phyloP scores from a whole-genome alignment of 176 grass and related monocot genomes.

The Bothriochloa decipiens region DNA sequence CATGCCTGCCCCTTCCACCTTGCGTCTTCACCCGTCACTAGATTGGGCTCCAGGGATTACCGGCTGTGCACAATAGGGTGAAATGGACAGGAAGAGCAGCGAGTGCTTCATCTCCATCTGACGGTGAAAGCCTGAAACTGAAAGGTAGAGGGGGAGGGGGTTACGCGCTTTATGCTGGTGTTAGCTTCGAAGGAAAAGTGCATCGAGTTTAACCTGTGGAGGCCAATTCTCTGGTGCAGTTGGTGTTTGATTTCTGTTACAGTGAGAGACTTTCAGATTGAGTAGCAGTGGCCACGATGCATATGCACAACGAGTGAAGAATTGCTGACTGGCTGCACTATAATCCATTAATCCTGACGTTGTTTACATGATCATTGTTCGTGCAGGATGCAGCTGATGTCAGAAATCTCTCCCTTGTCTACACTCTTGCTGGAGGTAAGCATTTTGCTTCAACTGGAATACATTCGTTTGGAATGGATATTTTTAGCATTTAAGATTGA shows the following conservation, averaged over 20 bases:
- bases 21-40: neutral
- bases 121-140: neutral
- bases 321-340: neutral
- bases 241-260: too few relatives aligned
- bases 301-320: too few relatives aligned
- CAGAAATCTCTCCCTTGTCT: constrained; percentile 90
- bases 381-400: constrained; percentile 81
- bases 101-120: neutral
- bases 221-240: neutral
- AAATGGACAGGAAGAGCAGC: too few relatives aligned
- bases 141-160: neutral
- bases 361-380: neutral
- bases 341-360: neutral
- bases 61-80: too few relatives aligned
- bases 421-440: constrained; percentile 83
- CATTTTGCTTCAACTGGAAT: neutral
- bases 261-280: neutral
- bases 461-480: neutral
- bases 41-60: neutral
- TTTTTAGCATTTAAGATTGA: neutral
- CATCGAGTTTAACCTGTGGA: neutral
- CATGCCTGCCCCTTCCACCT: neutral
- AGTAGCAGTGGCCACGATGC: too few relatives aligned
- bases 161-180: neutral
- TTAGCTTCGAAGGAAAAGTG: neutral